Evolutionary conservation across 441 rosid genomes (phyloP).

Genomic region (Bruguiera hainesii): DNA sequence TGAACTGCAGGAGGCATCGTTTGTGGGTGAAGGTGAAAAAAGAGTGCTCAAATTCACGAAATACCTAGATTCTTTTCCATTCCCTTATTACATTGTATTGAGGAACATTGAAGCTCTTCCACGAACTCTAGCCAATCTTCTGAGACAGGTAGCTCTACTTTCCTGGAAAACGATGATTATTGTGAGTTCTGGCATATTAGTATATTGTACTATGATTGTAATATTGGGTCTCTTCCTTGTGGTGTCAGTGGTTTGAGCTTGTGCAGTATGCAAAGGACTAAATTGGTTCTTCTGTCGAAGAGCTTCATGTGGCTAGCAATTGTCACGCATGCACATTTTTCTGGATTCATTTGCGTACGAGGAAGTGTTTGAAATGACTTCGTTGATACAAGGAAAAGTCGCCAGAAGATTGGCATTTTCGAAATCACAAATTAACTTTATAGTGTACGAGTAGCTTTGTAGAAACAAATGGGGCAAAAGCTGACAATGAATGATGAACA

Average conservation of each 20-base stretch:
- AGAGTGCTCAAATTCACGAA: conserved; percentile 37
- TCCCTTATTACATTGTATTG: conserved; percentile 80
- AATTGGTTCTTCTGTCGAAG: not conserved
- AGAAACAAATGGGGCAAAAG: no score
- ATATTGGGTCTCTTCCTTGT: not conserved
- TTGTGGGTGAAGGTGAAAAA: conserved; percentile 31
- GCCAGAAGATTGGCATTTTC: no score
- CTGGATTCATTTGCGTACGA: no score
- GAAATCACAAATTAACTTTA: no score
- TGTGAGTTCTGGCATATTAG: not conserved
- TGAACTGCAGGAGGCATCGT: conserved; percentile 48
- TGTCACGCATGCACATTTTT: not conserved
- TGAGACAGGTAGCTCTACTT: conserved; percentile 75
- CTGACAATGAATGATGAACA: no score
- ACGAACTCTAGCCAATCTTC: conserved; percentile 75
- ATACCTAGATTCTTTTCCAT: conserved; percentile 91
- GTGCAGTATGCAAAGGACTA: conserved; percentile 73
- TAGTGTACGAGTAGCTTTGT: no score
- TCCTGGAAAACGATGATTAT: no score
- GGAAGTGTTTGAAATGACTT: no score
- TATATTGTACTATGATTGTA: not conserved
- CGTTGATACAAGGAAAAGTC: no score
- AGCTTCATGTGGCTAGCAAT: not conserved
- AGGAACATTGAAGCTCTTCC: conserved; percentile 86
- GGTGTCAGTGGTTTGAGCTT: conserved; percentile 93